A percentile compares a stretch with the other conserved stretches of the same genome.
Evolutionary conservation across 176 grass and related monocot species (phyloP).

Genomic region (Aegilops sharonensis): DNA sequence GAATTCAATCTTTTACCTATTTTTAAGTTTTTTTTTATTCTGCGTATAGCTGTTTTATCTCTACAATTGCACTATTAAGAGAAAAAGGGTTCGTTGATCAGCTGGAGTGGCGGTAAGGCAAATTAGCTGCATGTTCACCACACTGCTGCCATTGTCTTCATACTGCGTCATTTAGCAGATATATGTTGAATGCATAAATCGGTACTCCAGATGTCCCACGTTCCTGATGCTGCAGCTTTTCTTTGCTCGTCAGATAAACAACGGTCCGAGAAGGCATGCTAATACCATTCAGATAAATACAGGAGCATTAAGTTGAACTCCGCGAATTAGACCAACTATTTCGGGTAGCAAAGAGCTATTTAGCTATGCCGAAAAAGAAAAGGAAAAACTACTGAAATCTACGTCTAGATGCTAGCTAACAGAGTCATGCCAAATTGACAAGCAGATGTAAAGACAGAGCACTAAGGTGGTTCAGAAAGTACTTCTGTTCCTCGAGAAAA

Average conservation of each 20-base stretch:
- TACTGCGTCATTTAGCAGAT: no score
- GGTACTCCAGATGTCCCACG: not conserved
- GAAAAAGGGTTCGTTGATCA: no score
- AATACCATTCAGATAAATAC: not conserved
- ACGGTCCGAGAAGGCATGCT: not conserved
- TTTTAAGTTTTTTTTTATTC: no score
- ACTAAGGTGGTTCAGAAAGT: not conserved
- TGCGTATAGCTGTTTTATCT: no score
- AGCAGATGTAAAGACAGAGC: not conserved
- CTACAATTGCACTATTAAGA: no score
- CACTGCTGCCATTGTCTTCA: no score
- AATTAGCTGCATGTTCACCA: no score
- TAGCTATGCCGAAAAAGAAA: not conserved
- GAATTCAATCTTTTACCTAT: no score
- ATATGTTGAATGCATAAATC: no score
- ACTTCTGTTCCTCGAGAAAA: not conserved
- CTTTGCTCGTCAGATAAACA: not conserved
- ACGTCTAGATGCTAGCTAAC: not conserved
- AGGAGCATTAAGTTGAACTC: not conserved
- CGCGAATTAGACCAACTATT: not conserved
- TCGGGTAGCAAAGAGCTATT: not conserved
- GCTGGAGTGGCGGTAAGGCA: no score
- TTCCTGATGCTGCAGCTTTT: not conserved
- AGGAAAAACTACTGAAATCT: not conserved
- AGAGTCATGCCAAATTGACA: not conserved